Base-by-base conservation (phyloP, 78 protist genomes). In the Dictyostelium brefeldianum region DNA sequence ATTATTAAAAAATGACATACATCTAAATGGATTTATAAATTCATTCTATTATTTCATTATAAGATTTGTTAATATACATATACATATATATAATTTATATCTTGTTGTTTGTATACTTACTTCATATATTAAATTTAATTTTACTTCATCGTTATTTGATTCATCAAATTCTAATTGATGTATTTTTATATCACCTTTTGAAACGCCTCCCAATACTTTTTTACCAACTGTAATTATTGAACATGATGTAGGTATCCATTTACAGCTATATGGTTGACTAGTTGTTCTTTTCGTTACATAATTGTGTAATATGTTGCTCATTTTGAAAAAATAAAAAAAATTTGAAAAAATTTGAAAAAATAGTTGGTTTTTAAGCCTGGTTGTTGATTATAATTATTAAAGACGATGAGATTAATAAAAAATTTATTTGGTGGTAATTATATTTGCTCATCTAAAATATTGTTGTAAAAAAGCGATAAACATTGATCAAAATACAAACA, bases 1-100 rank as follows among this genome's bases (percentile, higher is more conserved):
- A 1, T 46, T n/a, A 20, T 46, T 73, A 36, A 73, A 46, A 73
- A 73, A 73, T 73, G 79, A 73, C 12, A 36, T 5, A 73, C 79
- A 73, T 73, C 79, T 73, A 46, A 73, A 73, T 73, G 79, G 79
- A 46, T 36, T 46, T 6, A 29, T 9, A n/a, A 47, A 73, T 46
- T 73, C 56, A n/a, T 47, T 47, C 79, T 73, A 43, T 22, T 20
- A 43, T 46, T 8, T 36, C 43, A 36, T 36, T 36, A 36, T 36
- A 36, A 3, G 43, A 48, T 48, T 48, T 36, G 43, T 36, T 36
- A 36, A 36, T 36, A 36, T 14, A 51, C 56, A 14, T n/a, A 53
- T 53, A 53, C 8, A 53, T 11, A 53, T 53, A 12, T 53, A 53
- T 12, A 53, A 53, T 53, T 53, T 11, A 53, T 12, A 12, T n/a